Base-by-base conservation (phyloP, 1,284 basidiomycete species). In the Irpex rosettiformis region DNA sequence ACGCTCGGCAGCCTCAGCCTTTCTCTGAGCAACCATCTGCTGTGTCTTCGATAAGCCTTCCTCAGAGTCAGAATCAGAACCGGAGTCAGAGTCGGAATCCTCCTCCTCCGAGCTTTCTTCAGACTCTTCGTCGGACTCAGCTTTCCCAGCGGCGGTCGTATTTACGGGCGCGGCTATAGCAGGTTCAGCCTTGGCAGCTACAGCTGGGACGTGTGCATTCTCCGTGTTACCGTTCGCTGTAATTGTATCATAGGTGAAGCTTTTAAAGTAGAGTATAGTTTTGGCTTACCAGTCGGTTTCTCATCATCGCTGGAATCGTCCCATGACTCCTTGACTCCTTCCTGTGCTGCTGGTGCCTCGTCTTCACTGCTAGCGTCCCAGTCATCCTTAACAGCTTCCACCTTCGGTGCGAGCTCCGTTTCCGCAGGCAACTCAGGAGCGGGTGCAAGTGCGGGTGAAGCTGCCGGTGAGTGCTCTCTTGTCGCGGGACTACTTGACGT, bases 1-100 rank as follows among this genome's bases (percentile, higher is more conserved):
- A 45, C 94, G 84, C 37, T 85, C 86, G 49, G 89, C 88, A 8
- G 95, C 94, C 64, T 93, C 91, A 0, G 88, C 89, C 75, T 96
- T 98, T 64, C 80, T 79, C 72, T 91, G 82, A 49, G 88, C 88
- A 11, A 85, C 85, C 71, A 91, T 77, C 60, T 81, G 81, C 69
- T 93, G 87, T 13, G 81, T 73, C 48, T 71, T 76, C 3, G 84
- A 87, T 73, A 86, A 76, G 55, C 84, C 88, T 58, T 91, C 91
- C 28, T 76, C 75, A 1, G 78, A 80, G 52, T 78, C 76, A 10
- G 71, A 73, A 47, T 79, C 73, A 42, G 75, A 76, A 7, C 76
- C 74, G 3, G 76, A 71, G 16, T 72, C 72, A 18, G 70, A 69
- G 8, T 70, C 74, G 0, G 74, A 77, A 25, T 74, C 71, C 29